Evolutionary conservation across 306 rosid species (phyloP).

Genomic region (Rosa chinensis): DNA sequence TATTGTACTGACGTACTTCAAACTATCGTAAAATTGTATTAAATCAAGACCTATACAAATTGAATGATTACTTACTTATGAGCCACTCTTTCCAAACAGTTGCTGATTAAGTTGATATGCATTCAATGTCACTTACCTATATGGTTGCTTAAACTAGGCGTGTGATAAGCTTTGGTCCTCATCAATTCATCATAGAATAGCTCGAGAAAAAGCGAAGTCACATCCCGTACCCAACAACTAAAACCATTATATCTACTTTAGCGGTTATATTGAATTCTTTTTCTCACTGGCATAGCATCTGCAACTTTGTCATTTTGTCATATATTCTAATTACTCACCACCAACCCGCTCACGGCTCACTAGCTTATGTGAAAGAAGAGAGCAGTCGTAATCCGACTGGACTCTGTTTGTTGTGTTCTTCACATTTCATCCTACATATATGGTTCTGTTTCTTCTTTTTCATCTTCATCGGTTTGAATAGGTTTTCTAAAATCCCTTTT

Average conservation of each 20-base stretch:
- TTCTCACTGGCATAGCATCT: background rate
- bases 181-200: background rate
- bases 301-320: background rate
- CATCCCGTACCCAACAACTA: constrained; percentile 1
- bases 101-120: background rate
- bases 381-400: background rate
- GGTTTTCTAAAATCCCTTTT: background rate
- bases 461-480: background rate
- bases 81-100: background rate
- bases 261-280: background rate
- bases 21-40: no score
- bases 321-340: background rate
- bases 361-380: background rate
- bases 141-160: background rate
- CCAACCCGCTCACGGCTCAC: background rate
- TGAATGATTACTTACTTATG: background rate
- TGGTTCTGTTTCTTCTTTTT: background rate
- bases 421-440: background rate
- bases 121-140: background rate
- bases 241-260: background rate
- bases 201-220: background rate
- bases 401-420: background rate
- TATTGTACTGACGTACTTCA: background rate
- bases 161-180: background rate
- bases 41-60: background rate